Evolutionary conservation across 352 stramenopile genomes (phyloP).

Genomic region (Phytophthora hybrid): DNA sequence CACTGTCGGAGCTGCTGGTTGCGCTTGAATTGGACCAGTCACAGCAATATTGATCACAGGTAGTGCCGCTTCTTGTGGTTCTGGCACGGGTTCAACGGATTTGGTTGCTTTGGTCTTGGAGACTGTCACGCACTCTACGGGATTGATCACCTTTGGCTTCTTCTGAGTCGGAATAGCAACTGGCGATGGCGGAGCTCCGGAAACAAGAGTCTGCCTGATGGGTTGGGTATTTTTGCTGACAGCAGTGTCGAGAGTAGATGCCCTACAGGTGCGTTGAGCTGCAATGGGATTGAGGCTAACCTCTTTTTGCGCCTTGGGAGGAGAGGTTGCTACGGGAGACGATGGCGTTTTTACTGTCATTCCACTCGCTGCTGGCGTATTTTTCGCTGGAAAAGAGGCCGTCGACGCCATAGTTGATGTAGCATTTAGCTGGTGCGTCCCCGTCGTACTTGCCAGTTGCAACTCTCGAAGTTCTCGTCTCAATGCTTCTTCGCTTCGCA

Average conservation of each 20-base stretch:
- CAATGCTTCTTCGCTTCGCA: constrained; percentile 53
- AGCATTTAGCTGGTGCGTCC: background rate
- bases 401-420: background rate
- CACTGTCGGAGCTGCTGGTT: no score
- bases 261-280: background rate
- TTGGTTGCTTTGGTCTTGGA: background rate
- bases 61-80: constrained; percentile 16
- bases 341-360: background rate
- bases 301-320: background rate
- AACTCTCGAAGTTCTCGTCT: constrained; percentile 42
- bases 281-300: background rate
- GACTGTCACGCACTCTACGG: background rate
- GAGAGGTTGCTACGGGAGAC: background rate
- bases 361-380: background rate
- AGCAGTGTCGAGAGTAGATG: background rate
- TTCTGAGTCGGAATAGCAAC: background rate
- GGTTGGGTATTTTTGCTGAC: background rate
- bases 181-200: background rate
- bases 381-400: background rate
- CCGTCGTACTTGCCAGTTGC: constrained; percentile 1
- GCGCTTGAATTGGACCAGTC: background rate
- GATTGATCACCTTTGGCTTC: background rate
- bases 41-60: constrained; percentile 16
- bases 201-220: background rate
- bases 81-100: constrained; percentile 20